A percentile compares a stretch with the other conserved stretches of the same genome.
Conservation (phyloP, 371 early-diverging fungal genomes). For the Rhizopus microsporus region DNA sequence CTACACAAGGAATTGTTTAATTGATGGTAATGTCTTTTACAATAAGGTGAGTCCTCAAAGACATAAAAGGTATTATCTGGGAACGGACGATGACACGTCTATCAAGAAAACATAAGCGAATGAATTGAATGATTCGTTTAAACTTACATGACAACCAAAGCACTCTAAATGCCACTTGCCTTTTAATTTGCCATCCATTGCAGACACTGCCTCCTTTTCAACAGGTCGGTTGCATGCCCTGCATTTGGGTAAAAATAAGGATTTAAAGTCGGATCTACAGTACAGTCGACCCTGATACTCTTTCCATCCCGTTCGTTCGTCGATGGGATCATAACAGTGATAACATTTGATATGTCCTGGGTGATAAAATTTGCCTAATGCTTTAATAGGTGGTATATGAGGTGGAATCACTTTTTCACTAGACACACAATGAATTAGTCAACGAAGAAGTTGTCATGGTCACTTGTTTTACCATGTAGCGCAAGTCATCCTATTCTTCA, state of each 20-base stretch:
- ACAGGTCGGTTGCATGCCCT: constrained; percentile 68
- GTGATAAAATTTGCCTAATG: constrained; percentile 66
- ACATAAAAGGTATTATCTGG: constrained; percentile 89
- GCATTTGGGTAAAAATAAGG: constrained; percentile 68
- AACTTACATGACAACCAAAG: constrained; percentile 55
- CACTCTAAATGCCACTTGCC: constrained; percentile 77
- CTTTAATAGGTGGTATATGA: constrained; percentile 55
- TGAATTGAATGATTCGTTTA: neutral
- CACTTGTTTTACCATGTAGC: constrained; percentile 51
- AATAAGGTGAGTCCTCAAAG: constrained; percentile 79
- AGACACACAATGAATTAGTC: neutral
- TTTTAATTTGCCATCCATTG: constrained; percentile 75
- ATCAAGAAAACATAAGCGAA: constrained; percentile 8
- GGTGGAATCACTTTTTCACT: constrained; percentile 52
- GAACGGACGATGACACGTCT: constrained; percentile 75
- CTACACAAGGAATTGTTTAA: constrained; percentile 80
- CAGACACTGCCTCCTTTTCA: constrained; percentile 75
- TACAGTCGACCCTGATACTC: constrained; percentile 74
- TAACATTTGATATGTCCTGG: constrained; percentile 68
- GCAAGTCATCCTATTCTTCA: constrained; percentile 49
- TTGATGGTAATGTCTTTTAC: constrained; percentile 82
- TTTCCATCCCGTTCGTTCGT: constrained; percentile 74
- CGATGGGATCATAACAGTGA: constrained; percentile 65
- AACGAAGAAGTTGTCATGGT: constrained; percentile 3
- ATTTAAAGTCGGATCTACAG: constrained; percentile 73